A percentile compares a stretch with the other conserved stretches of the same genome.
These are phyloP conservation scores for Stachybotrys echinatus DNA, from an alignment of 2,329 filamentous ascomycete species.

Conservation along the genomic window DNA sequence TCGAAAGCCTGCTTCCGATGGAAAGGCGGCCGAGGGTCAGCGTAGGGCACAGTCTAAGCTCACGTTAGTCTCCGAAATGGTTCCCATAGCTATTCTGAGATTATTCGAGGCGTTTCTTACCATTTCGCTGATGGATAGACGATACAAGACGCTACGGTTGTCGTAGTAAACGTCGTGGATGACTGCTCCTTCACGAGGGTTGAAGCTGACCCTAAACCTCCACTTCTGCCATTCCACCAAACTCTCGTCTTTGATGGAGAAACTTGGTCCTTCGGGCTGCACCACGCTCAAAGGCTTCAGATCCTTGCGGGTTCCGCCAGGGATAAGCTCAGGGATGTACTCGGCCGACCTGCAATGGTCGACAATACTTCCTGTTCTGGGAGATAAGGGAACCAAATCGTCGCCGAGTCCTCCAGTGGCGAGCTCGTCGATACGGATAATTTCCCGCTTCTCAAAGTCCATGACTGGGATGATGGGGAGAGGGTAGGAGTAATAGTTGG, in stretches of 20 bases:
- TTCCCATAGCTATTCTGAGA: too few relatives aligned
- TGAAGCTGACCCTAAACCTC: constrained; percentile 65
- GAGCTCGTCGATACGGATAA: constrained; percentile 53
- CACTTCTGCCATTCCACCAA: constrained; percentile 61
- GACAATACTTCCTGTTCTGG: constrained; percentile 26
- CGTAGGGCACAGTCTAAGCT: constrained; percentile 52
- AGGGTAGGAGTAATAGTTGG: constrained; percentile 59
- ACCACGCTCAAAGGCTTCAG: constrained; percentile 67
- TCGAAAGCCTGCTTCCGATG: constrained; percentile 69
- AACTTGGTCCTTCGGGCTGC: constrained; percentile 65
- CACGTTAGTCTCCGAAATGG: too few relatives aligned
- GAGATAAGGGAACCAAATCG: constrained; percentile 35
- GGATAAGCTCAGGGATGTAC: constrained; percentile 43
- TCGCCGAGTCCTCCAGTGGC: constrained; percentile 43
- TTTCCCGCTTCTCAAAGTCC: constrained; percentile 46
- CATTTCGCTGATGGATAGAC: constrained; percentile 66
- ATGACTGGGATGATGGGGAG: constrained; percentile 55
- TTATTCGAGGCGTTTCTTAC: too few relatives aligned
- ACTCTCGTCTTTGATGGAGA: constrained; percentile 46
- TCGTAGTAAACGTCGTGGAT: constrained; percentile 67
- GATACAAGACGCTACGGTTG: constrained; percentile 59
- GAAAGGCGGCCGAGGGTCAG: constrained; percentile 58
- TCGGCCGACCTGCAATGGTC: constrained; percentile 29
- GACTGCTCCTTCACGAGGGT: constrained; percentile 63
- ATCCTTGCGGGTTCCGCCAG: constrained; percentile 42